Evolutionary conservation across 2,329 filamentous ascomycete genomes (phyloP).

Genomic region (Thielaviopsis punctulata): DNA sequence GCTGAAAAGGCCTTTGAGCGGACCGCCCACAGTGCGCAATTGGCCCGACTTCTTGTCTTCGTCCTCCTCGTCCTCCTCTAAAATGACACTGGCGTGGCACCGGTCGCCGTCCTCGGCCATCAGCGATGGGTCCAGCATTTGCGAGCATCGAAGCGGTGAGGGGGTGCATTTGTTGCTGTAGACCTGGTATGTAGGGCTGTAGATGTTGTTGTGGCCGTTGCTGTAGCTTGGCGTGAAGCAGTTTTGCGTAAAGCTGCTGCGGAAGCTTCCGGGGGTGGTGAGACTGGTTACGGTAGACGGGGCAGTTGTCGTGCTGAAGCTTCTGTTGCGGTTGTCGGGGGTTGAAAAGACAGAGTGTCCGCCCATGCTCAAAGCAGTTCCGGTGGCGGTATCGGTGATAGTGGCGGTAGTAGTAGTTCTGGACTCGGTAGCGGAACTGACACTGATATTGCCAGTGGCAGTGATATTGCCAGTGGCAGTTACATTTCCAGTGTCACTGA

Average conservation of each 20-base stretch:
- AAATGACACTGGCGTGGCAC: neutral
- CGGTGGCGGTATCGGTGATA: conserved; percentile 1
- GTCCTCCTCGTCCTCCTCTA: neutral
- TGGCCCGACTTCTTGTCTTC: neutral
- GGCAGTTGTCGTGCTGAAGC: neutral
- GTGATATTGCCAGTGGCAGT: neutral
- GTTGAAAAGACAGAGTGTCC: neutral
- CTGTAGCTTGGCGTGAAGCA: neutral
- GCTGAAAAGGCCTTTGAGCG: neutral
- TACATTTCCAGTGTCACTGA: neutral
- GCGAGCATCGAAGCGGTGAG: neutral
- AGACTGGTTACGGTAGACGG: neutral
- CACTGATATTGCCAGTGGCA: too few species aligned
- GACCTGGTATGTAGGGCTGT: neutral
- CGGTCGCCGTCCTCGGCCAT: neutral
- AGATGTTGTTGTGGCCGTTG: neutral
- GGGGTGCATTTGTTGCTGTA: neutral
- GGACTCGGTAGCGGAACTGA: too few species aligned
- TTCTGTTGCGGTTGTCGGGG: neutral
- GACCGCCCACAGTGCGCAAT: neutral
- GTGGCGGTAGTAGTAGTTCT: conserved; percentile 5
- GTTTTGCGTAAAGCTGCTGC: neutral
- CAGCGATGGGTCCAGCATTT: neutral
- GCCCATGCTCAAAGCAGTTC: conserved; percentile 5
- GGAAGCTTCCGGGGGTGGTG: neutral